Evolutionary conservation across 164 flowering plant genomes (phyloP).

Genomic region (Amborella trichopoda): DNA sequence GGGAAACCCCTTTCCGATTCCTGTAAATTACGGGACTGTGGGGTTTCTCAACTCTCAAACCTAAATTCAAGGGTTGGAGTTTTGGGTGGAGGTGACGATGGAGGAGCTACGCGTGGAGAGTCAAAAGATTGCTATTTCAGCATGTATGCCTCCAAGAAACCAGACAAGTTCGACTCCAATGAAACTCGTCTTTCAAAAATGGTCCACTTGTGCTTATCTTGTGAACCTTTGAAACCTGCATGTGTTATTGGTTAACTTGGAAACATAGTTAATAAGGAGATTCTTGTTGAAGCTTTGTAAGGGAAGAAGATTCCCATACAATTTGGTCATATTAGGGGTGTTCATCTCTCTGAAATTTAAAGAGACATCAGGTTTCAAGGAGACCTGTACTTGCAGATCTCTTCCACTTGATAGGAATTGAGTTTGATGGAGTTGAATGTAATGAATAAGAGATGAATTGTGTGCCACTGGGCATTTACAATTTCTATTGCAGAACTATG

Average conservation of each 20-base stretch:
- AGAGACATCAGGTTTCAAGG: slow-evolving; percentile 58
- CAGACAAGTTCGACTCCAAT: slow-evolving; percentile 88
- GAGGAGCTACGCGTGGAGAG: slow-evolving; percentile 93
- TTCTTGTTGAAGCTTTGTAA: slow-evolving; percentile 66
- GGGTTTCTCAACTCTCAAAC: slow-evolving; percentile 28
- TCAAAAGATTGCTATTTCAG: slow-evolving; percentile 93
- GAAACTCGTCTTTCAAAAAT: slow-evolving; percentile 71
- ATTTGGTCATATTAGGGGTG: slow-evolving; percentile 69
- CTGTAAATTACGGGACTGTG: slow-evolving; percentile 14
- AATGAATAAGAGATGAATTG: too few relatives aligned
- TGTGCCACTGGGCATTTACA: too few relatives aligned
- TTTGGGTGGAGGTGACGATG: slow-evolving; percentile 88
- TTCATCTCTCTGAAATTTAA: slow-evolving; percentile 35
- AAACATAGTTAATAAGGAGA: slow-evolving; percentile 74
- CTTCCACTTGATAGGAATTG: slow-evolving; percentile 90
- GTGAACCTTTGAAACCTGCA: slow-evolving; percentile 66
- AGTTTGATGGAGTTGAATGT: too few relatives aligned
- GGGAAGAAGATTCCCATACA: slow-evolving; percentile 62
- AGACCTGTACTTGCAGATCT: slow-evolving; percentile 81
- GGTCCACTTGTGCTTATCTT: slow-evolving; percentile 62
- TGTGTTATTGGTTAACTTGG: slow-evolving; percentile 72
- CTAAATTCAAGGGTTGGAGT: slow-evolving; percentile 30
- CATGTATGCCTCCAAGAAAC: slow-evolving; percentile 86
- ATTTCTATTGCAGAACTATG: too few relatives aligned
- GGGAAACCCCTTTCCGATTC: slow-evolving; percentile 42